These are phyloP conservation scores for Acorus gramineus DNA, from an alignment of 106 monocot genomes.

Conservation along the genomic window DNA sequence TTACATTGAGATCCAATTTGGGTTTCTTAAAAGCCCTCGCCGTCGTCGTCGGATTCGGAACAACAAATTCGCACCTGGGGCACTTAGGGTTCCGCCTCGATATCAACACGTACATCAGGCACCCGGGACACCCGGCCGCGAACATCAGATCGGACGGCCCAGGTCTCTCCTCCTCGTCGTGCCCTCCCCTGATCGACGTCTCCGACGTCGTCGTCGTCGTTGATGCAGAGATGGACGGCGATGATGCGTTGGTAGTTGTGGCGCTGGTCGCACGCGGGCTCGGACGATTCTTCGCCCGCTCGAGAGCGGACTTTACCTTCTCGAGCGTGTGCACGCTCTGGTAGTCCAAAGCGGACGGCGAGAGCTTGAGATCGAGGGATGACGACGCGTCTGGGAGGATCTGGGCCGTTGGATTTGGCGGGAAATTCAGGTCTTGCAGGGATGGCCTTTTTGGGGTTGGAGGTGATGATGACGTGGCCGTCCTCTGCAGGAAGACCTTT, in stretches of 20 bases:
- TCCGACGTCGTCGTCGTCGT: conserved; percentile 5
- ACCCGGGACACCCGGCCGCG: conserved; percentile 69
- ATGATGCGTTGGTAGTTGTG: neutral
- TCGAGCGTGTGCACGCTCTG: conserved; percentile 74
- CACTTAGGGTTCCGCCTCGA: conserved; percentile 41
- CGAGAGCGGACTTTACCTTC: conserved; percentile 61
- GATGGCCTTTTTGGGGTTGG: neutral
- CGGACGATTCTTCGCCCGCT: conserved; percentile 23
- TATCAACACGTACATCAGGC: conserved; percentile 72
- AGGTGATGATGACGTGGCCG: too few species aligned
- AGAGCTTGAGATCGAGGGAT: conserved; percentile 17
- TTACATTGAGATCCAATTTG: conserved; percentile 39
- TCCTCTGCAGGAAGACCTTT: too few species aligned
- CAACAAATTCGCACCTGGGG: conserved; percentile 50
- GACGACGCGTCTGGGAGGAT: conserved; percentile 9
- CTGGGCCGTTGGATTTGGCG: neutral
- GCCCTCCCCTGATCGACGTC: neutral
- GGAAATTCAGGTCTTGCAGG: conserved; percentile 8
- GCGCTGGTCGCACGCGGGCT: neutral
- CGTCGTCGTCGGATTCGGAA: conserved; percentile 10
- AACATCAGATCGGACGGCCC: conserved; percentile 7
- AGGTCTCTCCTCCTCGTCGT: conserved; percentile 1
- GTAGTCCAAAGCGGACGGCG: conserved; percentile 18
- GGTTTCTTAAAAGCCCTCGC: conserved; percentile 20
- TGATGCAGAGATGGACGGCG: conserved; percentile 16